These are phyloP conservation scores for Sicyos edulis DNA, from an alignment of 306 rosid species.

Conservation along the genomic window DNA sequence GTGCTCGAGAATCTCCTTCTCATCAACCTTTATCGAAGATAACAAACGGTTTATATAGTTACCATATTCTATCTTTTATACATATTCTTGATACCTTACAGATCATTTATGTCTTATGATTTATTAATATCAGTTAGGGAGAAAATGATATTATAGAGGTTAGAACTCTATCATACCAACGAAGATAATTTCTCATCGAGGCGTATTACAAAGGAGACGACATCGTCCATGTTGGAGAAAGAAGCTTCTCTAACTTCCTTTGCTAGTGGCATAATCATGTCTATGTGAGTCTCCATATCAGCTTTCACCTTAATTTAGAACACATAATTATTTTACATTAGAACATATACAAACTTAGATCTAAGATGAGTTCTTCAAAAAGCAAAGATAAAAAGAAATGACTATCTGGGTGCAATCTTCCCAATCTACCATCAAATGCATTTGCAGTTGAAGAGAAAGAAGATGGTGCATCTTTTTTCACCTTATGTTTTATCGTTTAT, in stretches of 20 bases:
- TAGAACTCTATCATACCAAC: conserved; percentile 25
- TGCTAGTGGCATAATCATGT: conserved; percentile 75
- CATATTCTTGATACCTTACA: neutral
- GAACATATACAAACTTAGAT: neutral
- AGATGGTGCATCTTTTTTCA: conserved; percentile 65
- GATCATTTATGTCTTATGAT: neutral
- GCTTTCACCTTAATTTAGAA: conserved; percentile 55
- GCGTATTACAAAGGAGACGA: conserved; percentile 85
- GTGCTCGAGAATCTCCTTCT: conserved; percentile 87
- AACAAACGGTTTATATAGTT: neutral
- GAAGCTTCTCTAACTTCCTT: conserved; percentile 74
- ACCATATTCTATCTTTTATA: neutral
- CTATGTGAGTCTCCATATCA: conserved; percentile 84
- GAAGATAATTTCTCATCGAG: conserved; percentile 74
- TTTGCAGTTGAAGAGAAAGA: conserved; percentile 40
- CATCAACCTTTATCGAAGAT: conserved; percentile 61
- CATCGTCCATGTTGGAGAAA: conserved; percentile 59
- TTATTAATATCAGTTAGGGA: neutral
- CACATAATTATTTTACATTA: neutral
- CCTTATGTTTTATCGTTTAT: conserved; percentile 80
- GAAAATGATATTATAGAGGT: neutral
- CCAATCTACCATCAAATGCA: conserved; percentile 73
- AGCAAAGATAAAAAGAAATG: conserved; percentile 41
- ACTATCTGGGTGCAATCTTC: conserved; percentile 70
- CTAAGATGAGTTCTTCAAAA: neutral